Percentiles rank a stretch among this genome's conserved stretches.
phyloP scores from a whole-genome alignment of 1,284 basidiomycete genomes.

The Salmacisia buchloeana region DNA sequence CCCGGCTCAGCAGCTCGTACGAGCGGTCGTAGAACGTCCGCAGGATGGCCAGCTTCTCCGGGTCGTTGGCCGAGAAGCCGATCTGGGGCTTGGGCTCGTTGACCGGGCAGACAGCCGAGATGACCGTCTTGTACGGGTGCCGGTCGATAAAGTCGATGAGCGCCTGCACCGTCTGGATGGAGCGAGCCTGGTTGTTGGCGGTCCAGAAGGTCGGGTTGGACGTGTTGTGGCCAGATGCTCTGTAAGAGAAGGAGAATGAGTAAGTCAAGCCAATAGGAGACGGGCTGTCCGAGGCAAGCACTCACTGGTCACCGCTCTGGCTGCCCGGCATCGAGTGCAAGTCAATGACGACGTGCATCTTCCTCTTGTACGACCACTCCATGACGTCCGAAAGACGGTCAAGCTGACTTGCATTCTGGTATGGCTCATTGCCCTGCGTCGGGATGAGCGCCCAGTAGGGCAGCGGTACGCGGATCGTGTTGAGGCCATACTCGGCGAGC shows the following conservation, averaged over 20 bases:
- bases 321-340: slow-evolving; percentile 53
- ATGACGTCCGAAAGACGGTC: slow-evolving; percentile 38
- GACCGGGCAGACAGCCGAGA: slow-evolving; percentile 38
- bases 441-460: slow-evolving; percentile 50
- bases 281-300: too few relatives aligned
- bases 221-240: slow-evolving; percentile 44
- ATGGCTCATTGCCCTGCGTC: slow-evolving; percentile 30
- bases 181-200: slow-evolving; percentile 30
- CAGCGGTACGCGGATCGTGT: slow-evolving; percentile 51
- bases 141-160: slow-evolving; percentile 30
- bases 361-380: slow-evolving; percentile 47
- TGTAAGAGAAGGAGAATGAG: too few relatives aligned
- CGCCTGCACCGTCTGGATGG: slow-evolving; percentile 29
- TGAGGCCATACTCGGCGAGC: slow-evolving; percentile 44
- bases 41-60: slow-evolving; percentile 19
- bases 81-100: slow-evolving; percentile 38
- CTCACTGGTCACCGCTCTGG: slow-evolving; percentile 52
- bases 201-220: slow-evolving; percentile 33
- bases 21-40: slow-evolving; percentile 31
- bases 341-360: slow-evolving; percentile 53
- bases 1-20: slow-evolving; percentile 22
- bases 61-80: slow-evolving; percentile 13
- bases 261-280: too few relatives aligned
- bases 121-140: slow-evolving; percentile 40
- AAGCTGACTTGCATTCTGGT: slow-evolving; percentile 29